Conservation (phyloP, 1,139 yeast species). For the Magnusiomyces magnusii region DNA sequence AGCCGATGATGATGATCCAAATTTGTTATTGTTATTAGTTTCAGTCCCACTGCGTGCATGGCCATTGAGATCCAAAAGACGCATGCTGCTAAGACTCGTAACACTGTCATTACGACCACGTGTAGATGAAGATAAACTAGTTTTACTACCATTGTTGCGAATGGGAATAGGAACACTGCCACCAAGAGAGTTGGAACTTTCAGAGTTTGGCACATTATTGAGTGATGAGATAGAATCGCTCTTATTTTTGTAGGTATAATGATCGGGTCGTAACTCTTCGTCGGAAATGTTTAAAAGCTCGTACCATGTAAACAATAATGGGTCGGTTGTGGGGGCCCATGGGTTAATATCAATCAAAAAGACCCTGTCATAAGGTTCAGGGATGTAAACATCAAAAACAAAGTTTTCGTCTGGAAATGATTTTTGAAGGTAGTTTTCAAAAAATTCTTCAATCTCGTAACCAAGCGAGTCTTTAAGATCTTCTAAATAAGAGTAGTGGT, state of each 20-base stretch:
- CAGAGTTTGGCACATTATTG: slow-evolving; percentile 42
- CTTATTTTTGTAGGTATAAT: background rate
- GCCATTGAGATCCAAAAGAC: background rate
- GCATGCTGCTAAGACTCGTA: background rate
- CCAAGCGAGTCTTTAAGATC: slow-evolving; percentile 41
- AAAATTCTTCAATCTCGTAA: slow-evolving; percentile 47
- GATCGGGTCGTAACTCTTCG: background rate
- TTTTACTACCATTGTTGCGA: slow-evolving; percentile 55
- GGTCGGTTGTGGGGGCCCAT: slow-evolving; percentile 65
- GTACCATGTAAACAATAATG: slow-evolving; percentile 75
- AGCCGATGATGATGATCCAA: background rate
- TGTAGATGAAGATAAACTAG: slow-evolving; percentile 28
- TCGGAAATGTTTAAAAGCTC: slow-evolving; percentile 40
- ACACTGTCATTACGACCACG: background rate
- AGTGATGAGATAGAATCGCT: background rate
- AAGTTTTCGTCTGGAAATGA: slow-evolving; percentile 50
- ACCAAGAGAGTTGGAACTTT: slow-evolving; percentile 43
- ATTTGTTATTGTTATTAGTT: background rate
- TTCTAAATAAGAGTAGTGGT: slow-evolving; percentile 63
- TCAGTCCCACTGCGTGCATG: background rate
- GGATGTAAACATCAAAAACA: slow-evolving; percentile 74
- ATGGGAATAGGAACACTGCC: slow-evolving; percentile 78
- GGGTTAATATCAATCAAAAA: slow-evolving; percentile 81
- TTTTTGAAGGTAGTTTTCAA: slow-evolving; percentile 41
- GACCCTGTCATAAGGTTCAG: slow-evolving; percentile 59